Evolutionary conservation across 1,284 basidiomycete species (phyloP).

Genomic region (Gymnopus androsaceus): DNA sequence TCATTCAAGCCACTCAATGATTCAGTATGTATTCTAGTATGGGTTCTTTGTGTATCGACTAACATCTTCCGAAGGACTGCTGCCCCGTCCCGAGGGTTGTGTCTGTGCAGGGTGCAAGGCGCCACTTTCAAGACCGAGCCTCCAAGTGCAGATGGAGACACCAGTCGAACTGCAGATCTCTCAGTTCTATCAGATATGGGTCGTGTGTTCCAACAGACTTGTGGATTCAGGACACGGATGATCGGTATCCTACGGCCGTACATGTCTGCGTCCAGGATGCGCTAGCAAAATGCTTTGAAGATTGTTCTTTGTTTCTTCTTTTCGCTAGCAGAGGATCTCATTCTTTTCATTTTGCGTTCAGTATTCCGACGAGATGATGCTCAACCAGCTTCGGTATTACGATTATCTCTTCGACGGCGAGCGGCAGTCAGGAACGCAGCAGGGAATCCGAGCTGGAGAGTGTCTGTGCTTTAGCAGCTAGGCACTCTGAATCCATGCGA

Average conservation of each 20-base stretch:
- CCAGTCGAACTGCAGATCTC: constrained; percentile 80
- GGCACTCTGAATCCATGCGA: constrained; percentile 54
- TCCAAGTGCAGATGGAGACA: constrained; percentile 84
- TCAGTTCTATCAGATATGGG: constrained; percentile 90
- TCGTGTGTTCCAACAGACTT: constrained; percentile 87
- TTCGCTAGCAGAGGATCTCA: neutral
- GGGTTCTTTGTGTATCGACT: neutral
- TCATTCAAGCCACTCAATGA: constrained; percentile 70
- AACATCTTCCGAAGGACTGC: constrained; percentile 36
- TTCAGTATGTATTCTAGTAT: constrained; percentile 48
- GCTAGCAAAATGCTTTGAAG: constrained; percentile 74
- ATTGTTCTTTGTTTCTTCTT: constrained; percentile 49
- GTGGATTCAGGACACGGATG: constrained; percentile 82
- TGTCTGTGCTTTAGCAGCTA: constrained; percentile 47
- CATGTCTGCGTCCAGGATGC: constrained; percentile 75
- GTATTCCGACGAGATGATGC: constrained; percentile 84
- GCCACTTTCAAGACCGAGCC: constrained; percentile 55
- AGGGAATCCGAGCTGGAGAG: constrained; percentile 55
- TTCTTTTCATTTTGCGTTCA: constrained; percentile 30
- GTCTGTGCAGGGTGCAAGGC: constrained; percentile 60
- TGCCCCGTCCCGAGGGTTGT: constrained; percentile 54
- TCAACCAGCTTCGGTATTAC: constrained; percentile 87
- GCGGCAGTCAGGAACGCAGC: constrained; percentile 57
- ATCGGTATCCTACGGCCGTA: constrained; percentile 90
- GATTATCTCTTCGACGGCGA: constrained; percentile 74